A percentile compares a stretch with the other conserved stretches of the same genome.
These are phyloP conservation scores for Corylus avellana DNA, from an alignment of 306 rosid genomes.

Conservation along the genomic window DNA sequence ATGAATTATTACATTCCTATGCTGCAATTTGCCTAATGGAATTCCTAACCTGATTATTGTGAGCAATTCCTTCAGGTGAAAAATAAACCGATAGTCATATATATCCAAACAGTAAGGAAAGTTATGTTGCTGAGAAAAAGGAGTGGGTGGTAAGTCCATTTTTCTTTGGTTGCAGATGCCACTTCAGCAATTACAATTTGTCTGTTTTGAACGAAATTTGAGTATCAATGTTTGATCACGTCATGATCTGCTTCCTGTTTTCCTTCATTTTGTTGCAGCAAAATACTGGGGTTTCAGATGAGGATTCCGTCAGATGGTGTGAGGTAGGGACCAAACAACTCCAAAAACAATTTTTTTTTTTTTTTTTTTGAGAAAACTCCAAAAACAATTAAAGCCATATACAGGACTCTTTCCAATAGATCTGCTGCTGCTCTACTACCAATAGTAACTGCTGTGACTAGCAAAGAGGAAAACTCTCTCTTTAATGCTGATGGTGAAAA, in stretches of 20 bases:
- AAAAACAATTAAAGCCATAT: constrained; percentile 49
- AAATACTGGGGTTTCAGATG: constrained; percentile 55
- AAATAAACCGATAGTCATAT: constrained; percentile 48
- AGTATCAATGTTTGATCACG: background rate
- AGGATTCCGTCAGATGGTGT: constrained; percentile 51
- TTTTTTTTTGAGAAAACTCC: constrained; percentile 24
- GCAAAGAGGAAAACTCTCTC: background rate
- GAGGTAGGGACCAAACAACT: constrained; percentile 39
- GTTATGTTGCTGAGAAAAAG: constrained; percentile 39
- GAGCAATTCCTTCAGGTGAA: constrained; percentile 41
- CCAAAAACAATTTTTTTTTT: no score
- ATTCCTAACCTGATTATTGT: constrained; percentile 12
- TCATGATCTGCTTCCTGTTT: background rate
- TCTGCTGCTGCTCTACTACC: no score
- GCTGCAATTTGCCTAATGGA: constrained; percentile 7
- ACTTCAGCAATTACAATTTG: background rate
- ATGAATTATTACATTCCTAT: constrained; percentile 8
- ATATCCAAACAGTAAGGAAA: constrained; percentile 65
- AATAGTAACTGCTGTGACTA: constrained; percentile 22
- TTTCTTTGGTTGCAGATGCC: background rate
- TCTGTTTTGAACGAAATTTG: constrained; percentile 12
- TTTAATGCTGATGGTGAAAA: no score
- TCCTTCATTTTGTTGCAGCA: constrained; percentile 37
- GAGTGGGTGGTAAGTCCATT: constrained; percentile 53
- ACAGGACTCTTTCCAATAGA: constrained; percentile 30